Percentiles rank a stretch among this genome's conserved stretches.
Evolutionary conservation across 2,329 filamentous ascomycete species (phyloP).

Genomic region (Penicillium thymicola): DNA sequence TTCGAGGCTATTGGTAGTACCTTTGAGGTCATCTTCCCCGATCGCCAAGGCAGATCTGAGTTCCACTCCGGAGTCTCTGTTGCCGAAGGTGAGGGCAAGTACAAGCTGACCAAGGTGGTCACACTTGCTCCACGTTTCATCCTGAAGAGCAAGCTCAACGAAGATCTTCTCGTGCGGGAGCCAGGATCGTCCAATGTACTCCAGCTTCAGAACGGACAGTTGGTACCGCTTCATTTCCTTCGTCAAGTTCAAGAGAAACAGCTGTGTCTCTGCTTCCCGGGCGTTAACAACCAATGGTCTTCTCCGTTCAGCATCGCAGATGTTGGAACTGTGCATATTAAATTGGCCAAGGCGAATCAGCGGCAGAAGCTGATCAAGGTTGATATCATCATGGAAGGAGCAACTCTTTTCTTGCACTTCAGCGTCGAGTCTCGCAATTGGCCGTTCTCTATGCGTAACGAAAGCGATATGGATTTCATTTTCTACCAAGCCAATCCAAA

Average conservation of each 20-base stretch:
- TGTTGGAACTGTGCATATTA: conserved; percentile 86
- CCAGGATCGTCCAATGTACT: conserved; percentile 85
- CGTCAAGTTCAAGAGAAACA: conserved; percentile 82
- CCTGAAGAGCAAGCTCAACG: conserved; percentile 84
- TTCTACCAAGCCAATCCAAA: conserved; percentile 96
- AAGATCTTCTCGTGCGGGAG: conserved; percentile 86
- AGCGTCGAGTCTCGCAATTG: conserved; percentile 90
- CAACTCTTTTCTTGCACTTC: conserved; percentile 89
- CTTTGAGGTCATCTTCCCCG: conserved; percentile 79
- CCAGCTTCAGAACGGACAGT: conserved; percentile 70
- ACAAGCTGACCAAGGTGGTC: conserved; percentile 94
- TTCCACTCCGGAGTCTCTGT: conserved; percentile 90
- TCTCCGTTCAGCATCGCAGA: conserved; percentile 97
- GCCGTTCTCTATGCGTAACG: conserved; percentile 98
- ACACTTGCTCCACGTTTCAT: conserved; percentile 91
- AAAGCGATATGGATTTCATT: conserved; percentile 93
- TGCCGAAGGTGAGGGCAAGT: conserved; percentile 89
- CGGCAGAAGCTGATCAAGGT: conserved; percentile 82
- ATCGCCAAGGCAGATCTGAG: conserved; percentile 67
- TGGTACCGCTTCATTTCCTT: conserved; percentile 85
- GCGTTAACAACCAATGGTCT: conserved; percentile 95
- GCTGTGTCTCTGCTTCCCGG: conserved; percentile 86
- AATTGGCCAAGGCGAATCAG: conserved; percentile 85
- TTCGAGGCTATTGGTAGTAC: conserved; percentile 96
- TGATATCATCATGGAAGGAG: conserved; percentile 86